Conservation (phyloP, 1,284 basidiomycete genomes). For the Rhodotorula sp. region DNA sequence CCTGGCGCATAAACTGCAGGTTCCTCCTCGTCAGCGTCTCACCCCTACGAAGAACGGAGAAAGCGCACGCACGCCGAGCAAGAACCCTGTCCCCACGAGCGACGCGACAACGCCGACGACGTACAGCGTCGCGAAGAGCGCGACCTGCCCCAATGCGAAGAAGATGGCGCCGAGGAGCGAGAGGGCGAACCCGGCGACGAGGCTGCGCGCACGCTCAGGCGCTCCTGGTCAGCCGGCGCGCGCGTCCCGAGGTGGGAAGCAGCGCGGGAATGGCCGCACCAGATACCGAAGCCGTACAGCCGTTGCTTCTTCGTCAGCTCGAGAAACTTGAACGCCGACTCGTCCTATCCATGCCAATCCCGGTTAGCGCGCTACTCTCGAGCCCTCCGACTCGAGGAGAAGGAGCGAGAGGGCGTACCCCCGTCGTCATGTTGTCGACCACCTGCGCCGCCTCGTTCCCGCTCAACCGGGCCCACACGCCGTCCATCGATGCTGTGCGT, state of each 20-base stretch:
- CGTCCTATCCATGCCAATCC: conserved; percentile 1
- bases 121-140: conserved; percentile 83
- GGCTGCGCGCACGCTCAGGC: neutral
- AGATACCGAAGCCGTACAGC: conserved; percentile 78
- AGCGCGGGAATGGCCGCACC: conserved; percentile 58
- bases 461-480: conserved; percentile 40
- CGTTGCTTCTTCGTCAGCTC: conserved; percentile 74
- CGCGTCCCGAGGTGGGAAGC: neutral
- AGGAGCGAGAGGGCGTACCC: conserved; percentile 4
- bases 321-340: conserved; percentile 69
- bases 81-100: conserved; percentile 83
- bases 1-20: conserved; percentile 69
- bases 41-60: neutral
- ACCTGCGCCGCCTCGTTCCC: conserved; percentile 31
- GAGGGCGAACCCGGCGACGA: conserved; percentile 53
- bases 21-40: neutral
- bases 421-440: conserved; percentile 29
- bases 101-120: conserved; percentile 78
- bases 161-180: conserved; percentile 79
- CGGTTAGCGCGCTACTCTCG: neutral
- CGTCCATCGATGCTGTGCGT: conserved; percentile 14
- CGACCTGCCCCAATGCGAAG: conserved; percentile 65
- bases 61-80: conserved; percentile 68
- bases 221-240: neutral
- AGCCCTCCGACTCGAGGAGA: neutral